These are phyloP conservation scores for Lycium barbarum DNA, from an alignment of 257 asterid genomes.

Conservation along the genomic window DNA sequence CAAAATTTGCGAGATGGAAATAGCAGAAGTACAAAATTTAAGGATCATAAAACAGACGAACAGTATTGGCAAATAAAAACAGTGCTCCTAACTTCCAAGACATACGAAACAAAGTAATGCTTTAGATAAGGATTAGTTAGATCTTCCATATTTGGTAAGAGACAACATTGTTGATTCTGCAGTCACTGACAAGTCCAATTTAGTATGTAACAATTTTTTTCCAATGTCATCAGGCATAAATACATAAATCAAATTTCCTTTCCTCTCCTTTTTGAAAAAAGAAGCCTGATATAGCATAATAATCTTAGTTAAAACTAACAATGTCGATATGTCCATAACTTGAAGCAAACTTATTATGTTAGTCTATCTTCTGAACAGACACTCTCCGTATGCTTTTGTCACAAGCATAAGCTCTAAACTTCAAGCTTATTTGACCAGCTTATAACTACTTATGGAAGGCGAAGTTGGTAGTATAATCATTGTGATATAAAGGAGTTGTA, in stretches of 20 bases:
- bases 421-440: not conserved
- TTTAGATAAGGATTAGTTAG: not conserved
- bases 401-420: not conserved
- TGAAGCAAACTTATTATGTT: constrained; percentile 11
- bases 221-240: not conserved
- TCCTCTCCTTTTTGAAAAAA: not conserved
- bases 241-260: not conserved
- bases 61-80: not conserved
- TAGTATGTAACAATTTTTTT: not conserved
- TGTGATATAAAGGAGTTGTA: not conserved
- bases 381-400: not conserved
- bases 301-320: not conserved
- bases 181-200: not conserved
- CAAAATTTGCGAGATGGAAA: not conserved
- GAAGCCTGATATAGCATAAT: not conserved
- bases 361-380: not conserved
- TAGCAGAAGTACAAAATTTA: not conserved
- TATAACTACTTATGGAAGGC: not conserved
- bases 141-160: not conserved
- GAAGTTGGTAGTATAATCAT: not conserved
- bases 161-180: not conserved
- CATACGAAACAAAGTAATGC: not conserved
- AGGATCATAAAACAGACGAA: not conserved
- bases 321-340: not conserved
- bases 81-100: not conserved